Evolutionary conservation across 2,329 filamentous ascomycete genomes (phyloP), one percentile per base, ranked within the genome.

Genomic region (Colletotrichum cuscutae): DNA sequence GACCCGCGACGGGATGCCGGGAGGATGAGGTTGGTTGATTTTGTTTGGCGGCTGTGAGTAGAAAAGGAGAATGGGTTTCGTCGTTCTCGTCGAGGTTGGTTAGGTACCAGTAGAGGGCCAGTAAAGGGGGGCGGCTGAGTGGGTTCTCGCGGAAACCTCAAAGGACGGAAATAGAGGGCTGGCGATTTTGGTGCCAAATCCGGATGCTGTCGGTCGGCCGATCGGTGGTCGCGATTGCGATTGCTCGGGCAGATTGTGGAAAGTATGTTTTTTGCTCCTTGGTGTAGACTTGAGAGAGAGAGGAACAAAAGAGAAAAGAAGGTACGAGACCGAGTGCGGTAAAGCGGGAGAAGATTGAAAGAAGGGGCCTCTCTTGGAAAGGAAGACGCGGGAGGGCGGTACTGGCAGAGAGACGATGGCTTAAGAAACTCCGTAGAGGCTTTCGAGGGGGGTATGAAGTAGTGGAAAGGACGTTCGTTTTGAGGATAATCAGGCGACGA

Each of bases 401-500:
- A 42, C 37, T 42, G 5, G 35, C 5, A 15, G 37, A 42, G 13
- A 5, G 37, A 15, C 32, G 32, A 42, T 15, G 37, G 37, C 37
- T 42, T 42, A 4, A 35, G 32, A 32, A 32, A 32, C 30, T 32
- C 30, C 30, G 30, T 32, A 11, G 30, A 32, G 30, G 30, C 30
- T 32, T 32, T 42, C 30, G 28, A 26, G n/a, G 13, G 19, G 19
- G 32, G 22, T 11, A 57, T n/a, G 37, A 30, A 35, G 32, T 35
- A 35, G 32, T 35, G 52, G n/a, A 37, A 22, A 42, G 19, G 65
- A 62, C 15, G 22, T 60, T 42, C 68, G 68, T 59, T 68, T 72
- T 68, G 68, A 73, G 68, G 68, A 64, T 62, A 68, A 68, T 72
- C 68, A 72, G 68, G 63, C 62, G 71, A 66, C 56, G 19, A 30